Evolutionary conservation across 2,329 filamentous ascomycete genomes (phyloP), one percentile per base, ranked within the genome.

Genomic region (Plenodomus biglobosus): DNA sequence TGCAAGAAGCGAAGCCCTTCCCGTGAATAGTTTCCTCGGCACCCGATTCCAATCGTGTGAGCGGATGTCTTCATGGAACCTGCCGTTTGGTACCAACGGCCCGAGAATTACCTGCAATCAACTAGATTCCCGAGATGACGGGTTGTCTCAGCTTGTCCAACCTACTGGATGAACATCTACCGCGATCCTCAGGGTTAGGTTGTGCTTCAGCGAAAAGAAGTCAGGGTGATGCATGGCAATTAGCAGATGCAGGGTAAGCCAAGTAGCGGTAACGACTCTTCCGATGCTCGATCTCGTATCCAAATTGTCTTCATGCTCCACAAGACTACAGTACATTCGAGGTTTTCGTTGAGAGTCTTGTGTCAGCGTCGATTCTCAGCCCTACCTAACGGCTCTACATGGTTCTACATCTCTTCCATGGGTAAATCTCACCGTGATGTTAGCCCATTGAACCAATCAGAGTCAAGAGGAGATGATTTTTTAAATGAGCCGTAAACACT

Each of bases 241-340:
- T n/a, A n/a, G n/a, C n/a, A 50, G 21, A 37, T 44, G 45, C 52
- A 54, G 24, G 45, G 21, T 37, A 42, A 45, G 47, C 44, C 46
- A 50, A 49, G 46, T 44, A 50, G 53, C 54, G 48, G 52, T 58
- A 58, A 58, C 53, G 44, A 49, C 52, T 38, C 21, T 46, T 48
- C 34, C 36, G 46, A 32, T 15, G 8, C 27, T 32, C 27, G 13
- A 11, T 8, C 27, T 3, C 27, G 3, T 10, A 10, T 15, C 27
- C 27, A 11, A 32, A 11, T 32, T 15, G 27, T 32, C 8, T 32
- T 15, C 13, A 11, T 11, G 13, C 27, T 6, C 27, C 27, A 11
- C 13, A 15, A 32, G 27, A 32, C 13, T 11, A 11, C 13, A 3
- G 7, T 32, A 3, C 8, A 32, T 11, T 3, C n/a, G n/a, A n/a